phyloP scores from a whole-genome alignment of 176 grass and related monocot species.

The Carex cristatella region DNA sequence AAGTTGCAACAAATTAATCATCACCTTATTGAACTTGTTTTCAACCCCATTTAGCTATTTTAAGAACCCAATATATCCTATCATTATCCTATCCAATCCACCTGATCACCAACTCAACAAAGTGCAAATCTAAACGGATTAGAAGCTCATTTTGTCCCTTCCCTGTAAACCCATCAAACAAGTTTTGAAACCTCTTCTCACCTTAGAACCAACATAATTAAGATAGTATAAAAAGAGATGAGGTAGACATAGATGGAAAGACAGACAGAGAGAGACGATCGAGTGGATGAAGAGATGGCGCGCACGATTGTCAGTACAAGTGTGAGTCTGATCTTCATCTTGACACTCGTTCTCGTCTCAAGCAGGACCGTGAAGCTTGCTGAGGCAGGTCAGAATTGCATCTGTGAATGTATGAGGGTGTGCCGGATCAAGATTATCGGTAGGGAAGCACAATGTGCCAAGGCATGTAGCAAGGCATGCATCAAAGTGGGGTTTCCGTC shows the following conservation, averaged over 20 bases:
- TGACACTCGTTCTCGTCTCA: background rate
- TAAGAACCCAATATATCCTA: background rate
- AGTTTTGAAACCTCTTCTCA: too few relatives aligned
- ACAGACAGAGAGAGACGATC: background rate
- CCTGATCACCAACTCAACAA: background rate
- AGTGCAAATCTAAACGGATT: background rate
- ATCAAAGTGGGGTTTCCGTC: background rate
- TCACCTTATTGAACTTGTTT: background rate
- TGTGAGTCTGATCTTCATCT: background rate
- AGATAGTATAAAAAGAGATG: background rate
- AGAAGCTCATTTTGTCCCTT: background rate
- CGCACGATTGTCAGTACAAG: background rate
- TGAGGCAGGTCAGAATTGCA: constrained; percentile 5
- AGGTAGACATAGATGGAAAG: background rate
- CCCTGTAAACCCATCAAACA: background rate
- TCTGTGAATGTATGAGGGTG: constrained; percentile 18
- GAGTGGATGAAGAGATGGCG: constrained; percentile 3
- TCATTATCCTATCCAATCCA: background rate
- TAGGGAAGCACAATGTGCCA: background rate
- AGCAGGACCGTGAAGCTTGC: background rate
- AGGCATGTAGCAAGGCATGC: constrained; percentile 8
- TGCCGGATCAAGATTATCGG: background rate
- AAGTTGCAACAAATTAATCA: too few relatives aligned
- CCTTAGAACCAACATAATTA: background rate
- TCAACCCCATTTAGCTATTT: constrained; percentile 4